Base-by-base conservation (phyloP, 331 rosid genomes). In the Rosa hybrid region DNA sequence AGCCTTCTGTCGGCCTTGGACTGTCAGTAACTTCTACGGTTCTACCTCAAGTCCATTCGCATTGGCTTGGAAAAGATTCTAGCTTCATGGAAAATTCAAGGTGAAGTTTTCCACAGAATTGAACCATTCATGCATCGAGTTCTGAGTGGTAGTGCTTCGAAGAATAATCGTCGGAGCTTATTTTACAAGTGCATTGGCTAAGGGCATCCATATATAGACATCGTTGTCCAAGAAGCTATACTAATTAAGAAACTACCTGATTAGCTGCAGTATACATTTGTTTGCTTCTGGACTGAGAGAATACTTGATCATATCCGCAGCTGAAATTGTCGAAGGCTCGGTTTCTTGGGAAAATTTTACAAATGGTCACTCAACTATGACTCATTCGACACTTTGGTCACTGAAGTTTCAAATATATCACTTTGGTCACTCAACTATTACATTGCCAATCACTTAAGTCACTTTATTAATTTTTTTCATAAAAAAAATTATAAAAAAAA, bases 191-290 rank as follows among this genome's bases (percentile, higher is more conserved):
- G 53, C 60, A 50, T 50, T 72, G 27, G 12, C 10, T 16, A 6
- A 71, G 14, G 20, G n/a, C 75, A 25, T 71, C 74, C 10, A 1
- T 59, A 59, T 59, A 25, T 45, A 46, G 59, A 48, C 12, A 46
- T 71, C 83, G 34, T 63, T 41, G 74, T 80, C 83, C 27, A 79
- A 18, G 77, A 46, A 79, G 5, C 7, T 71, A 59, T 44, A 44
- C 39, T 34, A 6, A 20, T 23, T 56, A 56, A 56, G 62, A 56
- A n/a, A 59, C 64, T 59, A 10, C 59, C 10, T 16, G 79, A 44
- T 39, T 25, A 2, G 54, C 4, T 80, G 39, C 18, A 50, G 50
- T 72, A 7, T 18, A 17, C 42, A 18, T 57, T 57, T 69, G 63
- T 34, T 71, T 64, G 30, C 51, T 59, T 49, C 62, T 56, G 62